These are phyloP conservation scores for Cerrena zonata DNA, from an alignment of 1,284 basidiomycete species.

Conservation along the genomic window DNA sequence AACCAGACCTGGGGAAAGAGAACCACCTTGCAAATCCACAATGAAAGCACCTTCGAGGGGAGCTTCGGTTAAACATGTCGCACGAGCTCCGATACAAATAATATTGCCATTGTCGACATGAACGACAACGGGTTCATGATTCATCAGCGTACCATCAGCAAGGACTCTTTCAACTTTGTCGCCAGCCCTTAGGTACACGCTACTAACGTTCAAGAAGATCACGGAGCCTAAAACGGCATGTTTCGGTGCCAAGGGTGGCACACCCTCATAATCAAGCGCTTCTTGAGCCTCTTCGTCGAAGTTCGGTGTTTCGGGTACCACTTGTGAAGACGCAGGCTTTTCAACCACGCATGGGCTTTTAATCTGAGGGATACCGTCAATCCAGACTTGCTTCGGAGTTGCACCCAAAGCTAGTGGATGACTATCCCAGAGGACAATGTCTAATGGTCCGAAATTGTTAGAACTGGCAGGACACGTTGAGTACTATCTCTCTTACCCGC, in stretches of 20 bases:
- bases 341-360: constrained; percentile 26
- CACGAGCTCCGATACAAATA: constrained; percentile 23
- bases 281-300: constrained; percentile 53
- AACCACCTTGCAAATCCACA: constrained; percentile 48
- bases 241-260: constrained; percentile 53
- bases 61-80: constrained; percentile 16
- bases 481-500: background rate
- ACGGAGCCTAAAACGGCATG: constrained; percentile 33
- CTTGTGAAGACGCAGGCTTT: constrained; percentile 32
- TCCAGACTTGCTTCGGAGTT: constrained; percentile 70
- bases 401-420: constrained; percentile 66
- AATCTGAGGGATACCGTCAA: constrained; percentile 67
- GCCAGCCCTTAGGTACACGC: constrained; percentile 30
- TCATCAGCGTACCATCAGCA: constrained; percentile 15
- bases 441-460: constrained; percentile 30
- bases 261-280: constrained; percentile 57
- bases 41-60: constrained; percentile 13
- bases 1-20: constrained; percentile 53
- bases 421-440: constrained; percentile 66
- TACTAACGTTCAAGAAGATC: constrained; percentile 55
- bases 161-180: constrained; percentile 10
- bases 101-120: constrained; percentile 24
- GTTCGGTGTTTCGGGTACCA: constrained; percentile 52
- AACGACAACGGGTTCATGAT: constrained; percentile 10
- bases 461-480: background rate